Conservation (phyloP, 306 rosid genomes). For the cucumber (Cucumis sativus) region Cucumber_9930_V3 NC_026660.2:25605001-25605500, state of each 20-base stretch:
- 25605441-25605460: slow-evolving; percentile 91
- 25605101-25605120: background rate
- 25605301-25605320: background rate
- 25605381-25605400: slow-evolving; percentile 73
- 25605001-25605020: background rate
- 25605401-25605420: slow-evolving; percentile 80
- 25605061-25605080: background rate
- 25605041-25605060: background rate
- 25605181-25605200: background rate
- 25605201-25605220: background rate
- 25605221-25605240: background rate
- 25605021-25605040: background rate
- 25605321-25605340: background rate
- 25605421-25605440: slow-evolving; percentile 69
- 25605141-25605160: background rate
- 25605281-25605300: background rate
- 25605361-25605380: too few relatives aligned
- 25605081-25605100: slow-evolving; percentile 1
- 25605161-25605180: background rate
- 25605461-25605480: slow-evolving; percentile 66
- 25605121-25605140: background rate
- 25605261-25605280: slow-evolving; percentile 3
- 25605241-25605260: background rate
- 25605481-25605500: slow-evolving; percentile 61
- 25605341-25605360: background rate